These are phyloP conservation scores for Alopecurus myosuroides DNA, from an alignment of 176 grass and related monocot genomes.

Conservation along the genomic window DNA sequence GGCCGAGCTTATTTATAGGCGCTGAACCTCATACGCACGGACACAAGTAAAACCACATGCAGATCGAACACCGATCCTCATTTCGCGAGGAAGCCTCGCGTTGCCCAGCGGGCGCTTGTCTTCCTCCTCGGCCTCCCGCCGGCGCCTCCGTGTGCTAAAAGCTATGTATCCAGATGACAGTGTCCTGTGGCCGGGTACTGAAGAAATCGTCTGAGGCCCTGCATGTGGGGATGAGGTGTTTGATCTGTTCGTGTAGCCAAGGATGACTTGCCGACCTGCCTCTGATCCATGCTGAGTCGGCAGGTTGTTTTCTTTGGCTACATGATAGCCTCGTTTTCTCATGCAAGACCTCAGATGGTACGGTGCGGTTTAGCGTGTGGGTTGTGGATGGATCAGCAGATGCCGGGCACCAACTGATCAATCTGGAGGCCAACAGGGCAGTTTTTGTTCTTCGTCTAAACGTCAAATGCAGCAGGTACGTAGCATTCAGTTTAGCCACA, in stretches of 20 bases:
- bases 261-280: slow-evolving; percentile 79
- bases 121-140: background rate
- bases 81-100: background rate
- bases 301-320: slow-evolving; percentile 70
- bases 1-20: background rate
- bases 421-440: background rate
- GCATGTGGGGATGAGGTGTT: slow-evolving; percentile 69
- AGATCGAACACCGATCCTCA: background rate
- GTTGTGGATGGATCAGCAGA: background rate
- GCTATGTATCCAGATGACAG: background rate
- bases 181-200: background rate
- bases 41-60: background rate
- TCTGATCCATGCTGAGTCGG: background rate
- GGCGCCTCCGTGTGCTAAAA: background rate
- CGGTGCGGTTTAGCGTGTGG: background rate
- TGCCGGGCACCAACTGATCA: background rate
- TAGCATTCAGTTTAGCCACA: background rate
- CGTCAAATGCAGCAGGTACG: background rate
- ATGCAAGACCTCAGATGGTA: slow-evolving; percentile 66
- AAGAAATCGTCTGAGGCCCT: slow-evolving; percentile 42
- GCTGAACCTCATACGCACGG: background rate
- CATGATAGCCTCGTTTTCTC: slow-evolving; percentile 72
- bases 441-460: background rate
- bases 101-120: background rate
- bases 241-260: slow-evolving; percentile 64